These are phyloP conservation scores for Pholiota molesta DNA, from an alignment of 768 basidiomycete genomes.

Conservation along the genomic window DNA sequence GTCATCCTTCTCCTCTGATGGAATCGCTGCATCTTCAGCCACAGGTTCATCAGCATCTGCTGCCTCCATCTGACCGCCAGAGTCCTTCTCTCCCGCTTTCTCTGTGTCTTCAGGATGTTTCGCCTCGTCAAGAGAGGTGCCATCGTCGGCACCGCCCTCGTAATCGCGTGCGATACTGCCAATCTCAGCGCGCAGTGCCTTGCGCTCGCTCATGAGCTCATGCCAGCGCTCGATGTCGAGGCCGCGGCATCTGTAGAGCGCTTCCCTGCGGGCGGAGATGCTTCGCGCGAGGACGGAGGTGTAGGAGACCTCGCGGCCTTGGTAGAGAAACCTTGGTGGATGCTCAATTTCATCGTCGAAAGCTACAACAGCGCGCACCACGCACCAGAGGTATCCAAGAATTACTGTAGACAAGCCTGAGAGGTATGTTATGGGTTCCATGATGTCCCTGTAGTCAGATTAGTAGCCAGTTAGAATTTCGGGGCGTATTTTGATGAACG, in stretches of 20 bases:
- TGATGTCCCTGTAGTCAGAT: conserved; percentile 50
- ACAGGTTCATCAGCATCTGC: not conserved
- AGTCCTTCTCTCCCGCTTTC: not conserved
- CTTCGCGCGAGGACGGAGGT: conserved; percentile 62
- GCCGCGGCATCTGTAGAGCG: conserved; percentile 57
- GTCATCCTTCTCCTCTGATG: not conserved
- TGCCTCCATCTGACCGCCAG: not conserved
- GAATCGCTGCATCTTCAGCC: not conserved
- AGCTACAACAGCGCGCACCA: not conserved
- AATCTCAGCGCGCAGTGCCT: conserved; percentile 54
- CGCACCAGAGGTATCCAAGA: conserved; percentile 61
- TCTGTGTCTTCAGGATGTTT: not conserved
- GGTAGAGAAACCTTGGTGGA: conserved; percentile 53
- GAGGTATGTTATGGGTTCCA: conserved; percentile 74
- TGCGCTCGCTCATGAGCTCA: conserved; percentile 55
- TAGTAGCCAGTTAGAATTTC: not conserved
- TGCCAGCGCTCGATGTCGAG: conserved; percentile 64
- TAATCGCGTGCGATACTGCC: conserved; percentile 64
- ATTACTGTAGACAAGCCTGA: conserved; percentile 63
- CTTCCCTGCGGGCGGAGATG: conserved; percentile 57
- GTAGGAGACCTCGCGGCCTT: conserved; percentile 67
- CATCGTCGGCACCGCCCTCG: conserved; percentile 38
- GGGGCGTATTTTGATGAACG: no score
- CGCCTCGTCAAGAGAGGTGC: not conserved
- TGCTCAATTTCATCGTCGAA: not conserved